A percentile compares a stretch with the other conserved stretches of the same genome.
These are phyloP conservation scores for Pseudogymnoascus sp. DNA, from an alignment of 2,329 filamentous ascomycete genomes.

Conservation along the genomic window DNA sequence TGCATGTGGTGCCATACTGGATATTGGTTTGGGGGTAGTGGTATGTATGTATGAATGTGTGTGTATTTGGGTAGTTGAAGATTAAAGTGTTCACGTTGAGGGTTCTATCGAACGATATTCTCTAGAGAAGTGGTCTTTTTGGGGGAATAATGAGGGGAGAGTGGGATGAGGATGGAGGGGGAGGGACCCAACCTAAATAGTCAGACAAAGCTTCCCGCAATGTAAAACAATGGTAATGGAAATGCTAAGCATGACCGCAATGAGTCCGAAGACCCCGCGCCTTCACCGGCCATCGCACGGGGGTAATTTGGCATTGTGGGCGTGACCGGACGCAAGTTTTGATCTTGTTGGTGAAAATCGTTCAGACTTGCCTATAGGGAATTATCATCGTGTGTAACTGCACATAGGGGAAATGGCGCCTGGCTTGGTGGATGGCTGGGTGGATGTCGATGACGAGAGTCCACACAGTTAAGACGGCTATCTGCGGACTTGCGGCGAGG, in stretches of 20 bases:
- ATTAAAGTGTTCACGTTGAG: background rate
- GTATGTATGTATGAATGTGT: background rate
- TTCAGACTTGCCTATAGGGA: conserved; percentile 22
- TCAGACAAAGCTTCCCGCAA: background rate
- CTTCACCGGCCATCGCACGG: background rate
- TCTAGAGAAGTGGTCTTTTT: background rate
- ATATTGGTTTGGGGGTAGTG: conserved; percentile 7
- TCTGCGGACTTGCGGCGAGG: background rate
- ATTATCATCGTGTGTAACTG: conserved; percentile 18
- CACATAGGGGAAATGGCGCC: conserved; percentile 16
- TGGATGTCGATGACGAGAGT: background rate
- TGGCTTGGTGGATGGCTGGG: conserved; percentile 3
- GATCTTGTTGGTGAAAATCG: conserved; percentile 10
- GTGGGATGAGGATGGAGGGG: background rate
- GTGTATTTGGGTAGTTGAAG: background rate
- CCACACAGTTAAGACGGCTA: background rate
- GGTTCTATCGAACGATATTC: background rate
- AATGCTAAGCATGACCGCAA: conserved; percentile 1
- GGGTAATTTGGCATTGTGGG: background rate
- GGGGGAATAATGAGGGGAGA: conserved; percentile 2
- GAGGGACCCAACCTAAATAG: background rate
- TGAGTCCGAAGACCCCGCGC: background rate
- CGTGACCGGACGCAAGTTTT: conserved; percentile 3
- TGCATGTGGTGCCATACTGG: conserved; percentile 52
- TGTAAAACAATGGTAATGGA: conserved; percentile 7